phyloP scores from a whole-genome alignment of 2,329 filamentous ascomycete genomes.

The Bipolaris sorokiniana region DNA sequence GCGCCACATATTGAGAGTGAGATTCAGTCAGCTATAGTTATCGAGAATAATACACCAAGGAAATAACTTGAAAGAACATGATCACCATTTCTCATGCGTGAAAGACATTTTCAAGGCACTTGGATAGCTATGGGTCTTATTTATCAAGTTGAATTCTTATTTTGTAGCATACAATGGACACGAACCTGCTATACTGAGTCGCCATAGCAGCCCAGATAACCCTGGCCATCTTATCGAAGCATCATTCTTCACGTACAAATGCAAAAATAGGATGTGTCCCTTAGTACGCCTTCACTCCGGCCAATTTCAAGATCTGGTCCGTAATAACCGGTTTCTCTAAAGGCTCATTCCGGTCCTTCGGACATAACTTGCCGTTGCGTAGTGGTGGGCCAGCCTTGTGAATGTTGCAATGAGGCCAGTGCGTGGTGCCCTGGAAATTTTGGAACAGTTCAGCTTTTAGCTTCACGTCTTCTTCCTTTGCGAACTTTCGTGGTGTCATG shows the following conservation, averaged over 20 bases:
- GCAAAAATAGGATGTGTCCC: neutral
- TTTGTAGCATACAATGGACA: too few species aligned
- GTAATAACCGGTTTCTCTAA: slow-evolving; percentile 28
- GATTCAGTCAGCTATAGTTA: too few species aligned
- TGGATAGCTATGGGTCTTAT: too few species aligned
- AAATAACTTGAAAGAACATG: too few species aligned
- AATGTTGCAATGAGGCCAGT: slow-evolving; percentile 35
- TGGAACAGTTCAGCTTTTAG: slow-evolving; percentile 26
- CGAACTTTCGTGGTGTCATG: slow-evolving; percentile 26
- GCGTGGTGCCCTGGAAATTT: slow-evolving; percentile 27
- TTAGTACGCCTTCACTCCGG: slow-evolving; percentile 7
- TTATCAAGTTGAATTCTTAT: too few species aligned
- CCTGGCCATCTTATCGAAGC: too few species aligned
- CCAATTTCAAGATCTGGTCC: slow-evolving; percentile 14
- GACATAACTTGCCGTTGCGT: slow-evolving; percentile 18
- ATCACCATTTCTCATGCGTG: too few species aligned
- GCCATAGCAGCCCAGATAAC: too few species aligned
- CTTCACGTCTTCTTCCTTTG: slow-evolving; percentile 24
- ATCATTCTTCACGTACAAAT: neutral
- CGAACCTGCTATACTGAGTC: too few species aligned
- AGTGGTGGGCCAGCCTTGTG: slow-evolving; percentile 17
- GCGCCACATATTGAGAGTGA: too few species aligned
- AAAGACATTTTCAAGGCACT: too few species aligned
- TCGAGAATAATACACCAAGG: too few species aligned
- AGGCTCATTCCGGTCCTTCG: slow-evolving; percentile 24